phyloP scores from a whole-genome alignment of 78 protist genomes.

The Dictyostelium purpureum region DNA sequence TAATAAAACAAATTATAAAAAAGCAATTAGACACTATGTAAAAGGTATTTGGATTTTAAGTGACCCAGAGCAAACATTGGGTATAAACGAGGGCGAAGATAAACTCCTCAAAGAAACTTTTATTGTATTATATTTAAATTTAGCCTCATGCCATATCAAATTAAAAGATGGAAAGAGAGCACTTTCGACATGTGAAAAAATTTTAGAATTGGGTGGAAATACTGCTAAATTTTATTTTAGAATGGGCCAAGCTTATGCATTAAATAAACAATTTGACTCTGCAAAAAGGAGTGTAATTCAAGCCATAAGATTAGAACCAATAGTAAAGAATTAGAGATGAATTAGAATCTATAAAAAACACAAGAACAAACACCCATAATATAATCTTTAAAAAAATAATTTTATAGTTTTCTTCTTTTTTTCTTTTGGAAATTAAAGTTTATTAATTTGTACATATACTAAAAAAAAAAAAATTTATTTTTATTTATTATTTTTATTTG shows the following conservation, averaged over 20 bases:
- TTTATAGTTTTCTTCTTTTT: background rate
- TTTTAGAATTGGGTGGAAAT: conserved; percentile 35
- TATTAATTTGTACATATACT: no score
- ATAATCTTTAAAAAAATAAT: background rate
- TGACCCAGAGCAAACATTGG: conserved; percentile 15
- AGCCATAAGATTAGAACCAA: conserved; percentile 70
- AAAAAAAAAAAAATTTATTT: no score
- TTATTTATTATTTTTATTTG: background rate
- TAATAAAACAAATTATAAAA: conserved; percentile 3
- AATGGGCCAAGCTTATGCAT: conserved; percentile 74
- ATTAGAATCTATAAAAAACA: conserved; percentile 29
- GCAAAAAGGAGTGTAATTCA: conserved; percentile 63
- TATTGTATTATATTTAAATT: conserved; percentile 56
- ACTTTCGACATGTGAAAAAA: conserved; percentile 54
- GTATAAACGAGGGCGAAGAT: background rate
- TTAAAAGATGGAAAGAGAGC: conserved; percentile 63
- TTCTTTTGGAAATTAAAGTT: background rate
- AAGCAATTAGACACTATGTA: conserved; percentile 52
- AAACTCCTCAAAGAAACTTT: conserved; percentile 22
- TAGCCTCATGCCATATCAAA: conserved; percentile 54
- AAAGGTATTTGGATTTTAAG: conserved; percentile 56
- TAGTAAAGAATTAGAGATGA: conserved; percentile 52
- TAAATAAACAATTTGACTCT: conserved; percentile 58
- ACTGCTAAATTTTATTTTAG: conserved; percentile 57
- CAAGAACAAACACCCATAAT: background rate